A percentile compares a stretch with the other conserved stretches of the same genome.
Evolutionary conservation across 495 filamentous ascomycete species (phyloP).

Genomic region (Hypomontagnella submonticulosa): DNA sequence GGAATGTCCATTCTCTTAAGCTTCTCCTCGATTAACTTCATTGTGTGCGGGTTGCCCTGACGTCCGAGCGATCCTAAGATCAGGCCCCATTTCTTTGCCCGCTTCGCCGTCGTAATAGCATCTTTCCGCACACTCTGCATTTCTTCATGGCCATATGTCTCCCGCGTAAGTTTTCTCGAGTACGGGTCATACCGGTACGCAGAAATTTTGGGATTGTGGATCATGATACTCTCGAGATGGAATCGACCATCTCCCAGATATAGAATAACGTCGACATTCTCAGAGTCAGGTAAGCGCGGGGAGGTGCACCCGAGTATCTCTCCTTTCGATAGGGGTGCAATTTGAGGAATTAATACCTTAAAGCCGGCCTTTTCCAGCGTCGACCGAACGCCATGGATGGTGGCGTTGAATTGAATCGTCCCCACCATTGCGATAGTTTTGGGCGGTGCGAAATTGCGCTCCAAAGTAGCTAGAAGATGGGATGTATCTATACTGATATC

Average conservation of each 20-base stretch:
- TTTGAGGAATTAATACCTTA: slow-evolving; percentile 86
- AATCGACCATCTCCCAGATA: slow-evolving; percentile 97
- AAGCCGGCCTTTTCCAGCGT: slow-evolving; percentile 84
- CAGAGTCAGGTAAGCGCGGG: slow-evolving; percentile 70
- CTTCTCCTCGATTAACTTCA: slow-evolving; percentile 83
- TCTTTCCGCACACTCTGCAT: slow-evolving; percentile 83
- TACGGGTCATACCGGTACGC: slow-evolving; percentile 99
- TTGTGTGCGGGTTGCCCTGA: slow-evolving; percentile 94
- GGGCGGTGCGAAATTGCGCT: slow-evolving; percentile 83
- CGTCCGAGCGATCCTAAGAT: slow-evolving; percentile 92
- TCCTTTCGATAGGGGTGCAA: slow-evolving; percentile 88
- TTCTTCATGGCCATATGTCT: slow-evolving; percentile 88
- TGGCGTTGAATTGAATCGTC: slow-evolving; percentile 98
- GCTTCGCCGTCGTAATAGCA: slow-evolving; percentile 78
- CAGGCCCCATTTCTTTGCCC: slow-evolving; percentile 88
- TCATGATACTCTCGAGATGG: slow-evolving; percentile 98
- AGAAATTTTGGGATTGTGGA: slow-evolving; percentile 89
- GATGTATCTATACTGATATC: slow-evolving; percentile 93
- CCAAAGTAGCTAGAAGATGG: slow-evolving; percentile 87
- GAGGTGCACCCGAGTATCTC: slow-evolving; percentile 98
- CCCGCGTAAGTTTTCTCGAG: slow-evolving; percentile 86
- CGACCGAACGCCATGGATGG: slow-evolving; percentile 82
- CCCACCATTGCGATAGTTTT: slow-evolving; percentile 93
- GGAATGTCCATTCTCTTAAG: slow-evolving; percentile 74
- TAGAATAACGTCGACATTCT: slow-evolving; percentile 77